A percentile compares a stretch with the other conserved stretches of the same genome.
Evolutionary conservation across 192 early-diverging fungal genomes (phyloP).

Genomic region (Thamnidium elegans): DNA sequence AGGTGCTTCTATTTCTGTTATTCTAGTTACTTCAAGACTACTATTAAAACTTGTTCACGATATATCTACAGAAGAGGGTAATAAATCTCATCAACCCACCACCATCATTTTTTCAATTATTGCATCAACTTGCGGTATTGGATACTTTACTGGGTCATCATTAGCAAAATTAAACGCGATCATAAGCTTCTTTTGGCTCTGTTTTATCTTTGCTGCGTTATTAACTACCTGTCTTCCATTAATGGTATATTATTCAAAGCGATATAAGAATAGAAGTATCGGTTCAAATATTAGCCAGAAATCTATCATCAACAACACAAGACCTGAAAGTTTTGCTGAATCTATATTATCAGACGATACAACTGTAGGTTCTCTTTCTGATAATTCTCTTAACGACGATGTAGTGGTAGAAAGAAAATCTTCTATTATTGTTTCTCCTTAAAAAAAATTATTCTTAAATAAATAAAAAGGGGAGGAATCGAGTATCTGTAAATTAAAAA

Average conservation of each 20-base stretch:
- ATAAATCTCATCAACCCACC: neutral
- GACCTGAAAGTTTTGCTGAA: too few species aligned
- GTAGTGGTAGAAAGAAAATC: too few species aligned
- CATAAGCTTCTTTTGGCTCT: conserved; percentile 7
- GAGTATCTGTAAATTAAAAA: too few species aligned
- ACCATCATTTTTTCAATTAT: neutral
- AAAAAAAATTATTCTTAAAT: too few species aligned
- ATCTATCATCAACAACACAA: too few species aligned
- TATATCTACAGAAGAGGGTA: neutral
- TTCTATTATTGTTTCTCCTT: too few species aligned
- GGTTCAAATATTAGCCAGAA: too few species aligned
- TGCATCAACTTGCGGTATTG: neutral
- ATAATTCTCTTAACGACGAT: too few species aligned
- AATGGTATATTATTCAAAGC: neutral
- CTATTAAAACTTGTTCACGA: neutral
- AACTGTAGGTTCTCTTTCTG: too few species aligned
- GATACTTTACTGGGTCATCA: neutral
- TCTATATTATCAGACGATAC: too few species aligned
- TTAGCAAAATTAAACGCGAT: neutral
- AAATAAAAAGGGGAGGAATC: too few species aligned
- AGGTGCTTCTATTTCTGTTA: neutral
- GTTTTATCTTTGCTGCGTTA: neutral
- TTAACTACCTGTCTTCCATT: neutral
- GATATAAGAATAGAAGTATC: too few species aligned
- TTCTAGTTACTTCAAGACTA: neutral